phyloP scores from a whole-genome alignment of 768 basidiomycete species.

The Russula brevipes region DNA sequence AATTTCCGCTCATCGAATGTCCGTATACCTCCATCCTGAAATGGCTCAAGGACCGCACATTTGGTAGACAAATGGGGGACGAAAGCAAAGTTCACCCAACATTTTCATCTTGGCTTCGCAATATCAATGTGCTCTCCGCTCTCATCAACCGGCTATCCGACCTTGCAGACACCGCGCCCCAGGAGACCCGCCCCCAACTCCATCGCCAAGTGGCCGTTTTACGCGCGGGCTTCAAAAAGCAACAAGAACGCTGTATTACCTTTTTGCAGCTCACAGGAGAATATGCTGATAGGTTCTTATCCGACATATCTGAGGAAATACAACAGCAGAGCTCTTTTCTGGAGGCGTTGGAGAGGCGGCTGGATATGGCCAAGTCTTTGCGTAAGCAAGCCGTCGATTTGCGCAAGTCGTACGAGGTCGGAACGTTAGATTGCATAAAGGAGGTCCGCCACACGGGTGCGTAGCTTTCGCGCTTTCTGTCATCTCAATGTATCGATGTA shows the following conservation, averaged over 20 bases:
- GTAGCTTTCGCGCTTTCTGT: not conserved
- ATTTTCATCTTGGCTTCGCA: not conserved
- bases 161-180: not conserved
- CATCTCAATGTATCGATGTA: not conserved
- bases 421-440: not conserved
- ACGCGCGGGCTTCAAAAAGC: not conserved
- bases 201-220: not conserved
- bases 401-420: not conserved
- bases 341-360: not conserved
- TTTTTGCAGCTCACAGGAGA: not conserved
- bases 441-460: not conserved
- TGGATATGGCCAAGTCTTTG: not conserved
- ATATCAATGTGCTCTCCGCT: not conserved
- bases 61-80: too few species aligned
- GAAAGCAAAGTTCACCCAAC: too few species aligned
- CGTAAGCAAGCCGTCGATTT: not conserved
- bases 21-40: too few species aligned
- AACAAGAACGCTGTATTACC: not conserved
- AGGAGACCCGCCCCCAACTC: too few species aligned
- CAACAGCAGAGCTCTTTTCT: not conserved
- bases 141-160: not conserved
- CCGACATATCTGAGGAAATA: constrained; percentile 3
- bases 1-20: too few species aligned
- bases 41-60: too few species aligned
- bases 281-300: not conserved